phyloP scores from a whole-genome alignment of 768 basidiomycete species.

The Scleroderma citrinum region DNA sequence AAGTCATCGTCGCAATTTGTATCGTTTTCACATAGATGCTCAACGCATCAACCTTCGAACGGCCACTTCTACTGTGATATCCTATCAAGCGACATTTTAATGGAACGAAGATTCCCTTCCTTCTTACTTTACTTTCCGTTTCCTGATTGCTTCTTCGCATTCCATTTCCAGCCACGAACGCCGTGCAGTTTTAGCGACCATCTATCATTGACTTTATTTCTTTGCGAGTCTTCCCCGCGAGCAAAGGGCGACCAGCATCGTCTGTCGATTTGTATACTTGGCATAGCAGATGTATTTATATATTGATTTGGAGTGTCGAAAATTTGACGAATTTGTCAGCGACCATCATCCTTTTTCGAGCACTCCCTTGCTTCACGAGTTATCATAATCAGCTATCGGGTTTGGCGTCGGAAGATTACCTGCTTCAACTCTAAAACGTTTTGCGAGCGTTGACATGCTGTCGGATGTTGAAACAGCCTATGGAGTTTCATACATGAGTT shows the following conservation, averaged over 20 bases:
- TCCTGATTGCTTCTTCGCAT: conserved; percentile 5
- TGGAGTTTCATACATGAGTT: no score
- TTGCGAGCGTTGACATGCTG: no score
- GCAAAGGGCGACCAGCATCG: neutral
- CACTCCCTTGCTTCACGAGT: no score
- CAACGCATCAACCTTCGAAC: conserved; percentile 5
- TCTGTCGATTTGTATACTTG: conserved; percentile 11
- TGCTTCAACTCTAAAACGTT: no score
- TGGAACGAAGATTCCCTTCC: conserved; percentile 7
- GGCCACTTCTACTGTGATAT: conserved; percentile 1
- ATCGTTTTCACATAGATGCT: conserved; percentile 10
- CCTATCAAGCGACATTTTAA: conserved; percentile 17
- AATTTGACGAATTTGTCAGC: neutral
- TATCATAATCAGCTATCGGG: no score
- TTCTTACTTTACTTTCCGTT: conserved; percentile 8
- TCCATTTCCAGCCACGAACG: conserved; percentile 8
- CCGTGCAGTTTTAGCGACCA: conserved; percentile 11
- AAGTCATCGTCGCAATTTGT: conserved; percentile 11
- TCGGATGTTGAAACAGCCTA: no score
- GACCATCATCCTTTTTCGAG: no score
- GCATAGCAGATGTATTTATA: conserved; percentile 13
- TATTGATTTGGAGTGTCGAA: neutral
- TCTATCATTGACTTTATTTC: conserved; percentile 9
- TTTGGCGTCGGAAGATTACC: no score
- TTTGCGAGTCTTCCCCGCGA: neutral